phyloP scores from a whole-genome alignment of 1,139 yeast genomes.

The Saccharomyces pastorianus region DNA sequence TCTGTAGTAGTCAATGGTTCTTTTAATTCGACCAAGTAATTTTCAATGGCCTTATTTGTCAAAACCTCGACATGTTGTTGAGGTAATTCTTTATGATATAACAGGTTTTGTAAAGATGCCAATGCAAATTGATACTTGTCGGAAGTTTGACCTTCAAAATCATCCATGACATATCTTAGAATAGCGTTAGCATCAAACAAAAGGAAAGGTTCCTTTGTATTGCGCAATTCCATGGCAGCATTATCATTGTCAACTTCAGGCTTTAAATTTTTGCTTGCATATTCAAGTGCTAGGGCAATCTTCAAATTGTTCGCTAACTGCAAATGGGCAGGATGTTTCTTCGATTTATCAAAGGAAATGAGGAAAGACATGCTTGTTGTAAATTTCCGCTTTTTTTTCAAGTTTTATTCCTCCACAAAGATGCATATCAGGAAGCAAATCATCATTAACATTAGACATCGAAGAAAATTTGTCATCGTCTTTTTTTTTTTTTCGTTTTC shows the following conservation, averaged over 20 bases:
- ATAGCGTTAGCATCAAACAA: constrained; percentile 77
- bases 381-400: neutral
- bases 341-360: constrained; percentile 39
- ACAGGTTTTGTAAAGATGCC: constrained; percentile 27
- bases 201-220: constrained; percentile 36
- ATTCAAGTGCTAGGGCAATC: constrained; percentile 43
- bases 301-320: constrained; percentile 53
- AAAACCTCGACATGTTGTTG: constrained; percentile 19
- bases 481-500: neutral
- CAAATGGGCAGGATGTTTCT: constrained; percentile 25
- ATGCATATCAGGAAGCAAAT: neutral
- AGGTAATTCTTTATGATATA: constrained; percentile 15
- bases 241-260: constrained; percentile 33
- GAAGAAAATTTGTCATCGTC: neutral
- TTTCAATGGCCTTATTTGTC: constrained; percentile 33
- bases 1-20: constrained; percentile 28
- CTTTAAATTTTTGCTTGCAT: constrained; percentile 21
- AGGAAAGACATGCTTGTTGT: constrained; percentile 28
- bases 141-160: constrained; percentile 33
- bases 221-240: constrained; percentile 34
- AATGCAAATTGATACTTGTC: constrained; percentile 37
- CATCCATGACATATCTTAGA: constrained; percentile 56
- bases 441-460: neutral
- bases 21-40: constrained; percentile 21
- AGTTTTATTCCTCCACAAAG: neutral